A percentile compares a stretch with the other conserved stretches of the same genome.
Evolutionary conservation across 2,329 filamentous ascomycete species (phyloP).

Genomic region (Epichloe glyceriae): DNA sequence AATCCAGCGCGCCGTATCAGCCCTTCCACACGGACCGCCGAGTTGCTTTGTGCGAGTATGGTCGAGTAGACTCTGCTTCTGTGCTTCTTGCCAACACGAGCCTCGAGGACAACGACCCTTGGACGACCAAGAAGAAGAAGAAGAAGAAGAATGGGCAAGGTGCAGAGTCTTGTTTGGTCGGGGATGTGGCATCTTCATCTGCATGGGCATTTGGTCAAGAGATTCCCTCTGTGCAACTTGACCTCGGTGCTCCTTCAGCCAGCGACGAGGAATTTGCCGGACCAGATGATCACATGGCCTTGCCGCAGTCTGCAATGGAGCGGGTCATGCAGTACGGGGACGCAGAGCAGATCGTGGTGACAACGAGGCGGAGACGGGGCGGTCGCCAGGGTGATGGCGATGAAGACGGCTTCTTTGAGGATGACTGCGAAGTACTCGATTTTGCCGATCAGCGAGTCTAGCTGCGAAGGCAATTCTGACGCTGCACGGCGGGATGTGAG

Average conservation of each 20-base stretch:
- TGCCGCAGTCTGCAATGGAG: conserved; percentile 53
- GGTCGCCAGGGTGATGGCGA: conserved; percentile 36
- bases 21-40: conserved; percentile 88
- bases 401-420: conserved; percentile 77
- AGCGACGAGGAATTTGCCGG: conserved; percentile 40
- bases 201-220: conserved; percentile 50
- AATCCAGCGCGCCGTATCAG: conserved; percentile 90
- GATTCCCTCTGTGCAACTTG: conserved; percentile 36
- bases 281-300: conserved; percentile 42
- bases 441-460: conserved; percentile 62
- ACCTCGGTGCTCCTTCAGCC: conserved; percentile 33
- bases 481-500: too few species aligned
- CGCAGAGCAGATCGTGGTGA: conserved; percentile 70
- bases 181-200: conserved; percentile 8
- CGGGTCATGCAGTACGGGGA: conserved; percentile 46
- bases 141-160: conserved; percentile 10
- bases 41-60: conserved; percentile 63
- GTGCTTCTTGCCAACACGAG: conserved; percentile 27
- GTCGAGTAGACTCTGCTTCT: conserved; percentile 22
- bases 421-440: conserved; percentile 83
- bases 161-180: background rate
- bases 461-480: conserved; percentile 9
- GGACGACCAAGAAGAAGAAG: conserved; percentile 25
- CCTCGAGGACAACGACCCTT: conserved; percentile 26
- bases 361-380: conserved; percentile 55